Evolutionary conservation across 2,329 filamentous ascomycete genomes (phyloP).

Genomic region (Passalora sequoiae): DNA sequence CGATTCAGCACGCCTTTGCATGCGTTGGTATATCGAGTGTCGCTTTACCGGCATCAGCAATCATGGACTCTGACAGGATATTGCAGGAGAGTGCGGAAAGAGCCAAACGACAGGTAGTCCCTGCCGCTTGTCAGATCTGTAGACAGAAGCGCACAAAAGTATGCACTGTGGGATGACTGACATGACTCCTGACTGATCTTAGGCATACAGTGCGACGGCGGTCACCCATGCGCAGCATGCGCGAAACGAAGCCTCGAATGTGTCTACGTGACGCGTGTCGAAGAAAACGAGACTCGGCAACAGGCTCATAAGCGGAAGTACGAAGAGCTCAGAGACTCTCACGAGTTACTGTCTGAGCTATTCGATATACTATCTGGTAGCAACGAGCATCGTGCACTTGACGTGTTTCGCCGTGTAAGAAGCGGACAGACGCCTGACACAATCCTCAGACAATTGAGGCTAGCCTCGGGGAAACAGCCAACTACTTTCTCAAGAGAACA

Average conservation of each 20-base stretch:
- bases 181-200: neutral
- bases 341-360: conserved; percentile 8
- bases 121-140: conserved; percentile 8
- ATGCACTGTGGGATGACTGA: too few relatives aligned
- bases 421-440: conserved; percentile 11
- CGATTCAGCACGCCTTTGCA: too few relatives aligned
- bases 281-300: conserved; percentile 16
- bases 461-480: neutral
- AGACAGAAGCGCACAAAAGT: neutral
- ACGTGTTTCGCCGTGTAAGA: conserved; percentile 10
- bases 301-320: conserved; percentile 19
- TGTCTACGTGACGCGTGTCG: conserved; percentile 14
- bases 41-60: too few relatives aligned
- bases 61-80: neutral
- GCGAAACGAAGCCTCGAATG: conserved; percentile 8
- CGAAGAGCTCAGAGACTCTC: conserved; percentile 15
- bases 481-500: conserved; percentile 1
- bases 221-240: conserved; percentile 10
- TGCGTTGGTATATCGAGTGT: too few relatives aligned
- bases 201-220: conserved; percentile 7
- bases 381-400: conserved; percentile 5
- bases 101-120: conserved; percentile 1
- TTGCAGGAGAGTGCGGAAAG: neutral
- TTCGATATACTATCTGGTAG: neutral
- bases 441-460: conserved; percentile 6